Evolutionary conservation across 257 asterid species (phyloP).

Genomic region (Euphrasia confusa): DNA sequence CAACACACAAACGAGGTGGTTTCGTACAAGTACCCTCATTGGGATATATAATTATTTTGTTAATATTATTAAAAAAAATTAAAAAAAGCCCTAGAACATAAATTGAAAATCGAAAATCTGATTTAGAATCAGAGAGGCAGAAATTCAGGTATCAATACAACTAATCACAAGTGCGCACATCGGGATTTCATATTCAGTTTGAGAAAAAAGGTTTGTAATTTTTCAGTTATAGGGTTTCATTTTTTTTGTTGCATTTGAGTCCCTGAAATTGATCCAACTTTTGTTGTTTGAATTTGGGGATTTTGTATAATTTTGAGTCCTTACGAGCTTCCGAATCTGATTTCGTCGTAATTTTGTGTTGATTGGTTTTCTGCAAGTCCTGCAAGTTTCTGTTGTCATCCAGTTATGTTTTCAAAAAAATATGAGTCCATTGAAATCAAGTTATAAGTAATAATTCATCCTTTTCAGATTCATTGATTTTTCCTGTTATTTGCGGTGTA

Average conservation of each 20-base stretch:
- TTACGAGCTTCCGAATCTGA: conserved; percentile 9
- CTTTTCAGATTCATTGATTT: no score
- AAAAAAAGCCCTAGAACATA: conserved; percentile 52
- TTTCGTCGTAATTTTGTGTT: conserved; percentile 17
- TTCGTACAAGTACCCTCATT: conserved; percentile 38
- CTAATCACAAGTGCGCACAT: conserved; percentile 25
- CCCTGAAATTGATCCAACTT: conserved; percentile 28
- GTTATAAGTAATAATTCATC: no score
- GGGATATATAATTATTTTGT: not conserved
- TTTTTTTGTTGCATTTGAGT: conserved; percentile 21
- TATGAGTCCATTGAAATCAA: no score
- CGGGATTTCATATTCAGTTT: conserved; percentile 29
- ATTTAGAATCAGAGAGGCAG: conserved; percentile 16
- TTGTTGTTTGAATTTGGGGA: conserved; percentile 29
- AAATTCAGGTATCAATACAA: conserved; percentile 30
- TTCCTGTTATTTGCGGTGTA: no score
- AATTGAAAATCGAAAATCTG: conserved; percentile 32
- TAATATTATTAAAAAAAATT: no score
- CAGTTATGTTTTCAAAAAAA: no score
- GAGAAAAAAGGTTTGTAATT: conserved; percentile 41
- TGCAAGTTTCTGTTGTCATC: no score
- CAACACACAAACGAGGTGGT: conserved; percentile 38
- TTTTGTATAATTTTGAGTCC: conserved; percentile 18
- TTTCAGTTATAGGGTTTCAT: conserved; percentile 30
- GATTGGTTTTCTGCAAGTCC: no score